Evolutionary conservation across 805 yeast species (phyloP), one percentile per base, ranked within the genome.

Genomic region (Barnettozyma botsteinii): DNA sequence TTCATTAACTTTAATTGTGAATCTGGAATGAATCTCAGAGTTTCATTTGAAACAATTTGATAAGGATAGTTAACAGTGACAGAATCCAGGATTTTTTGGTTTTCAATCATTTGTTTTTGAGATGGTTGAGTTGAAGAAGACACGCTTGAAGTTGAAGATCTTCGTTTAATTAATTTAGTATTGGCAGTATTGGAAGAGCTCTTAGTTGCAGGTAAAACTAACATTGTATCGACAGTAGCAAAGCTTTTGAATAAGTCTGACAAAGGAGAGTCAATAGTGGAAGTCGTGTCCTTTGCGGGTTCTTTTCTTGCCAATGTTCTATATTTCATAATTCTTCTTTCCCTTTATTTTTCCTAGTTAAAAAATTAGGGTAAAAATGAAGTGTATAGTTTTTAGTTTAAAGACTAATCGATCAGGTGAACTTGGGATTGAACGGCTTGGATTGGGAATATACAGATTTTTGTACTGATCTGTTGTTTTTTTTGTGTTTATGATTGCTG

Each of bases 11-110:
- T 23, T 18, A 49, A 20, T 33, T 53, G 57, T 4, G 49, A 37
- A 2, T 51, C 48, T 3, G 57, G 60, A 15, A 53, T 51, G n/a
- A 31, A 40, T 22, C 50, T 38, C 6, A 42, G 20, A 15, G 42
- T 23, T 10, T 47, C 48, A 13, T 37, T 23, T 3, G 53, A 45
- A 10, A 50, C 38, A 2, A 31, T 24, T 20, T 49, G 37, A 4
- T 48, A 32, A 3, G 52, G 55, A 37, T 46, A 51, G 14, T 46
- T 39, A 11, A 56, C 38, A 23, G 47, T 35, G 14, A 50, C 47
- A 0, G 50, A 41, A 40, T 53, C 50, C 14, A 52, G 36, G 8
- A 51, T 33, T 3, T 21, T 19, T 33, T 41, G 19, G 27, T 45
- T 51, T 32, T 46, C 49, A 25, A 42, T 39, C 15, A 34, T 37